These are phyloP conservation scores for Theileria orientalis DNA, from an alignment of 169 alveolate genomes.

Conservation along the genomic window DNA sequence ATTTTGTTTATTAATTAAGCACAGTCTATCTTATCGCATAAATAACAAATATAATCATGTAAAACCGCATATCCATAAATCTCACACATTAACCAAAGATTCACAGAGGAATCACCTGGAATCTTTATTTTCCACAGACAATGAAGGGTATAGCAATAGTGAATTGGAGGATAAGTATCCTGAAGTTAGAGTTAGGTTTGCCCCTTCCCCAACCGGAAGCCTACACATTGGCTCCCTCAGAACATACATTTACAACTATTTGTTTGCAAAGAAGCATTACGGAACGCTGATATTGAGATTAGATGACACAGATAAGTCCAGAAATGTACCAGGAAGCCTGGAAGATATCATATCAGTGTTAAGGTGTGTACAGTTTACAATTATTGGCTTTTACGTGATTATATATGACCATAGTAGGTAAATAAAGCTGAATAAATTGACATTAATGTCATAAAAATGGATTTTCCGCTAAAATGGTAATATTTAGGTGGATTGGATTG, in stretches of 20 bases:
- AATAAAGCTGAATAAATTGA: background rate
- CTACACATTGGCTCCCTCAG: slow-evolving; percentile 81
- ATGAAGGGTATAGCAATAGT: no score
- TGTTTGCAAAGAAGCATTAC: slow-evolving; percentile 57
- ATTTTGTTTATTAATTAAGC: background rate
- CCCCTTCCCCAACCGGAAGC: slow-evolving; percentile 79
- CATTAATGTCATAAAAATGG: background rate
- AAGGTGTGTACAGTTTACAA: slow-evolving; percentile 44
- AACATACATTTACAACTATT: slow-evolving; percentile 78
- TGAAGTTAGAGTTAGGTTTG: slow-evolving; percentile 64
- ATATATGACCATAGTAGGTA: background rate
- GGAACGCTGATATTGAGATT: slow-evolving; percentile 73
- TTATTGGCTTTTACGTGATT: no score
- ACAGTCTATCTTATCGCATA: background rate
- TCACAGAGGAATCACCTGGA: no score
- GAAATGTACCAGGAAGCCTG: slow-evolving; percentile 55
- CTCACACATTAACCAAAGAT: no score
- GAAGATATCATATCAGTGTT: slow-evolving; percentile 65
- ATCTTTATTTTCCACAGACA: no score
- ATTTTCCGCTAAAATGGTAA: background rate
- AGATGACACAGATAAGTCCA: slow-evolving; percentile 78
- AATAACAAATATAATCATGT: background rate
- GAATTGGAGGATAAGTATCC: no score
- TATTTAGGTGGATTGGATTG: slow-evolving; percentile 76
- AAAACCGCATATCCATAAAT: no score